Evolutionary conservation across 2,329 filamentous ascomycete genomes (phyloP).

Genomic region (Exserohilum turcica): DNA sequence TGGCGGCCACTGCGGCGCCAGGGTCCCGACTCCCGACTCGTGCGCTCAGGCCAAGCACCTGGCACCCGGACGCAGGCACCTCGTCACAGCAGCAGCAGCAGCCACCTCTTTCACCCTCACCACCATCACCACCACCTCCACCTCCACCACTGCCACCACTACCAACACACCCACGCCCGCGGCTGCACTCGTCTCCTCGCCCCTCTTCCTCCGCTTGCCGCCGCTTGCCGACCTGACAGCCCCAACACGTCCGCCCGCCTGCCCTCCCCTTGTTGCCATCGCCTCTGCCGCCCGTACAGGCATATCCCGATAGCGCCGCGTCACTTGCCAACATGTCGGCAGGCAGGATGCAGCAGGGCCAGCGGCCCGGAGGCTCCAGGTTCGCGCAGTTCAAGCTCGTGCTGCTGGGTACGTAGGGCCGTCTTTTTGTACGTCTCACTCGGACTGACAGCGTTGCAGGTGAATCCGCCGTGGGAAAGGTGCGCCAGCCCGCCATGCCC

Average conservation of each 20-base stretch:
- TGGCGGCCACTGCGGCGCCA: slow-evolving; percentile 17
- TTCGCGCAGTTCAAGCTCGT: slow-evolving; percentile 99
- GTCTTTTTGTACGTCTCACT: neutral
- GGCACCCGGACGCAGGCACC: slow-evolving; percentile 15
- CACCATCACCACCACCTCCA: slow-evolving; percentile 1
- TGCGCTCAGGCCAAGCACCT: slow-evolving; percentile 11
- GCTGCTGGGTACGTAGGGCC: slow-evolving; percentile 74
- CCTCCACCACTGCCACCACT: neutral
- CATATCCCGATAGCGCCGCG: slow-evolving; percentile 27
- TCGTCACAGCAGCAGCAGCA: slow-evolving; percentile 19
- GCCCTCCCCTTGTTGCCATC: neutral
- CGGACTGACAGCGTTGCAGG: slow-evolving; percentile 61
- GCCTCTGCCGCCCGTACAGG: neutral
- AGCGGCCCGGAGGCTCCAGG: slow-evolving; percentile 68
- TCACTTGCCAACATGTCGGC: slow-evolving; percentile 70
- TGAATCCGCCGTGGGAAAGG: slow-evolving; percentile 99
- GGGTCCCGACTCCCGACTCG: slow-evolving; percentile 10
- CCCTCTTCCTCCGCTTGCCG: neutral
- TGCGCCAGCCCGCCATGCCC: slow-evolving; percentile 51
- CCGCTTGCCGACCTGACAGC: no score
- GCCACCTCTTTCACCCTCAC: slow-evolving; percentile 3
- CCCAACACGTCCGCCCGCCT: neutral
- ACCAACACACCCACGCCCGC: no score
- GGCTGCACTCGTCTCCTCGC: neutral
- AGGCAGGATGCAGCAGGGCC: slow-evolving; percentile 72